Percentiles rank a stretch among this genome's conserved stretches.
Conservation (phyloP, 805 yeast species). For the Hanseniaspora thailandica region DNA sequence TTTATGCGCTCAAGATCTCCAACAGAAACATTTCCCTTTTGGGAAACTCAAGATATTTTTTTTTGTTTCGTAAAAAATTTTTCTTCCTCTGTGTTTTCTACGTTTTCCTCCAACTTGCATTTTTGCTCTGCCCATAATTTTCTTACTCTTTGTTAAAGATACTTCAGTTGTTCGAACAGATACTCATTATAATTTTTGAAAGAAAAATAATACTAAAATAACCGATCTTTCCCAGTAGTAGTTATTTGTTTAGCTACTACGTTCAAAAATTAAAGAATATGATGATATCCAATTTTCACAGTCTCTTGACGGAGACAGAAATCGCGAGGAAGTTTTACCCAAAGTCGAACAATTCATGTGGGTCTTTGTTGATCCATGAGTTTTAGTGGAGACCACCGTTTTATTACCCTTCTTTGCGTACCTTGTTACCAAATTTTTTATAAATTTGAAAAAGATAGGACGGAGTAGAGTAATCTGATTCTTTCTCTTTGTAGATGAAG, state of each 20-base stretch:
- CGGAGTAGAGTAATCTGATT: constrained; percentile 16
- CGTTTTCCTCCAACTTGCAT: too few relatives aligned
- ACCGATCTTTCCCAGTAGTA: constrained; percentile 13
- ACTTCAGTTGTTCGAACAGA: too few relatives aligned
- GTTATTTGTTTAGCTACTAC: constrained; percentile 3
- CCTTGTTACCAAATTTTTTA: constrained; percentile 15
- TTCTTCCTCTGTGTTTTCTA: too few relatives aligned
- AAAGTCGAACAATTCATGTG: constrained; percentile 14
- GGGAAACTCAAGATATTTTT: too few relatives aligned
- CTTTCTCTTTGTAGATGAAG: constrained; percentile 3
- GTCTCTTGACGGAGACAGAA: constrained; percentile 13
- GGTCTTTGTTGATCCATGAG: background rate
- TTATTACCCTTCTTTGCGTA: constrained; percentile 14
- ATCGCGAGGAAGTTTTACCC: constrained; percentile 14
- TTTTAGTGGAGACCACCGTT: constrained; percentile 16
- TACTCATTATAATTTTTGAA: background rate
- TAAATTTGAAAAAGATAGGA: constrained; percentile 13
- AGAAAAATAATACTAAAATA: background rate
- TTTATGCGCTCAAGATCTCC: too few relatives aligned
- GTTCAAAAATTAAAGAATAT: constrained; percentile 15
- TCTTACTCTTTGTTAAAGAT: too few relatives aligned
- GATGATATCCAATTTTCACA: constrained; percentile 9
- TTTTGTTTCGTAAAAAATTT: background rate
- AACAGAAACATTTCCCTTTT: too few relatives aligned
- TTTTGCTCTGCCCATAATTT: background rate